Evolutionary conservation across 306 rosid genomes (phyloP), one percentile per base, ranked within the genome.

Genomic region (Prunus persica): DNA sequence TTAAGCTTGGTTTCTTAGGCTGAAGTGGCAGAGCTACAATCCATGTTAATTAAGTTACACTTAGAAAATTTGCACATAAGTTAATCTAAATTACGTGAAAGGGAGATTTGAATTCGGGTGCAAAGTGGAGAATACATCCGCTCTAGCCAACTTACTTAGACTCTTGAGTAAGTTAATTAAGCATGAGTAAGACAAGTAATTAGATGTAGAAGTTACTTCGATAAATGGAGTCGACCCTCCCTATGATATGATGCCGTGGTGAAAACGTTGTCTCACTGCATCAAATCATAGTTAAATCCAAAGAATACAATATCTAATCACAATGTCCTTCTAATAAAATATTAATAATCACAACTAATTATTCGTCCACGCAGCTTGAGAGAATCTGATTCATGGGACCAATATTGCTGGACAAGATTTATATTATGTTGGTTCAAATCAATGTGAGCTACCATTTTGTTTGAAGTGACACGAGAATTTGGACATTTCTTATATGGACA

Each of bases 391-490:
- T 50, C 16, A 18, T 18, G 8, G 3, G 46, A 46, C 22, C 57
- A 24, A 67, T 5, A 4, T 34, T 15, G 11, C 34, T 32, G 25
- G 16, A 32, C 49, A 19, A 66, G 11, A 63, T 7, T 16, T 13
- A 28, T 38, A 5, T 18, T 4, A 46, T 34, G 43, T 6, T 38
- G 8, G 38, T 30, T 69, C 24, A 70, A 51, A 51, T 70, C n/a
- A 51, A 11, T 11, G 62, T 28, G 62, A 28, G 20, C 46, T 22
- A 24, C 13, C 65, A 34, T n/a, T 34, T 71, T 55, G 65, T 55
- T 71, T 34, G 65, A 14, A 34, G 52, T 34, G 75, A 16, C 65
- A 20, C 75, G 65, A 71, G 52, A 54, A 32, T 71, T 71, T 71
- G 50, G 75, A 19, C 75, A 52, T 11, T 71, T 71, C 49, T 65